These are phyloP conservation scores for Rubroshorea leprosula DNA, from an alignment of 345 rosid species.

Conservation along the genomic window DNA sequence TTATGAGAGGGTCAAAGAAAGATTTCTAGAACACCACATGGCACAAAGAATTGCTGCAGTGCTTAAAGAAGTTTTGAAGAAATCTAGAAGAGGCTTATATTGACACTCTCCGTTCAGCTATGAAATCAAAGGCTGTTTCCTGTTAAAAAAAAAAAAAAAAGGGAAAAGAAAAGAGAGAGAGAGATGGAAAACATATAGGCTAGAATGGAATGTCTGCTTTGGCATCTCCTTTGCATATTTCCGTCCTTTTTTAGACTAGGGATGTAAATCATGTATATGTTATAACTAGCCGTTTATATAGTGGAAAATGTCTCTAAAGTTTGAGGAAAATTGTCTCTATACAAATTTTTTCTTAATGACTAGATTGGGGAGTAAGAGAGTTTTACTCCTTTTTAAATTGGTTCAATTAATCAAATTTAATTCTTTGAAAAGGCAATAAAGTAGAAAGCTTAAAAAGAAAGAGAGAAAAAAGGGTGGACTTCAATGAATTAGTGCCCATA, in stretches of 20 bases:
- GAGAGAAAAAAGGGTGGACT: too few relatives aligned
- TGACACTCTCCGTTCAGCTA: background rate
- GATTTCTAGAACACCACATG: constrained; percentile 43
- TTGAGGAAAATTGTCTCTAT: too few relatives aligned
- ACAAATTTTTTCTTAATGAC: too few relatives aligned
- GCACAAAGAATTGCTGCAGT: constrained; percentile 40
- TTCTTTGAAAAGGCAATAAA: too few relatives aligned
- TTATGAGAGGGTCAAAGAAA: constrained; percentile 35
- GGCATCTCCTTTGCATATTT: background rate
- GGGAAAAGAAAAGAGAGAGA: background rate
- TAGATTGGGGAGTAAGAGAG: too few relatives aligned
- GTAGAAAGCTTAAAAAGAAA: too few relatives aligned
- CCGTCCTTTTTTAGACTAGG: background rate
- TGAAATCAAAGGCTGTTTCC: background rate
- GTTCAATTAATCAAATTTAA: too few relatives aligned
- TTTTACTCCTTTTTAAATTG: too few relatives aligned
- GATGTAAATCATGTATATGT: constrained; percentile 30
- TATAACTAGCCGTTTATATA: constrained; percentile 12
- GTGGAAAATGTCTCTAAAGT: background rate
- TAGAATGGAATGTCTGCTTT: background rate
- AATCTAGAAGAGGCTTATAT: constrained; percentile 13
- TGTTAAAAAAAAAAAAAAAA: too few relatives aligned
- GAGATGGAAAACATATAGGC: background rate
- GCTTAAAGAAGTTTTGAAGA: constrained; percentile 29
- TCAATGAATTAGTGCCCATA: too few relatives aligned